Evolutionary conservation across 2,329 filamentous ascomycete genomes (phyloP), one percentile per base, ranked within the genome.

Genomic region (Colletotrichum filicis): DNA sequence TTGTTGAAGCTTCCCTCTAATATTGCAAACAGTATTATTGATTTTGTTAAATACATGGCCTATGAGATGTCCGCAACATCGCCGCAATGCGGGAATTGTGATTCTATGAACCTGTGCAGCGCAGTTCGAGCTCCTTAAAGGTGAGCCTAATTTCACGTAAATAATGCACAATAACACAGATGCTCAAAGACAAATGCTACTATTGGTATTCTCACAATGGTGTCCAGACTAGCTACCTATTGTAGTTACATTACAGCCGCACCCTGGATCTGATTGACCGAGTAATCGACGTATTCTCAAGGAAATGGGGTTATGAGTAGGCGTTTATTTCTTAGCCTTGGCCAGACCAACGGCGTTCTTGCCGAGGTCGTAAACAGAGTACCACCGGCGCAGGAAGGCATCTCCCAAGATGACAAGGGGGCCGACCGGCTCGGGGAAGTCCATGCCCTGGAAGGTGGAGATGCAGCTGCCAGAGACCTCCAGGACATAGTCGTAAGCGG

Each of bases 381-480:
- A 98, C 89, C 92, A 97, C 82, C 89, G 93, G 85, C 95, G 92
- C 81, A 93, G 87, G 89, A 93, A 94, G 61, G 92, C 94, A 83
- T 98, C 95, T 80, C 97, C 97, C 30, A 99, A 92, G 76, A 99
- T 99, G 75, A 95, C 95, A 76, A 99, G 91, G 77, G 97, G 97
- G 59, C 97, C 96, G 73, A 93, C 92, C 52, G 95, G 95, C 80
- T 92, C 93, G 70, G 95, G 93, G 86, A 95, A 92, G 83, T 95
- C 97, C 92, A 98, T 97, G 79, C 95, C 95, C 92, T 97, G 97
- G 87, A 99, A 98, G 78, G 95, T 94, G 75, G 95, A 98, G 85
- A 99, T 98, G 85, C 97, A 99, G 82, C 93, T 96, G 78, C 96
- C 97, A 81, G 95, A 94, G 56, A 98, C 91, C 85, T 99, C 95